These are phyloP conservation scores for Komagataella mondaviorum DNA, from an alignment of 805 yeast genomes.

Conservation along the genomic window DNA sequence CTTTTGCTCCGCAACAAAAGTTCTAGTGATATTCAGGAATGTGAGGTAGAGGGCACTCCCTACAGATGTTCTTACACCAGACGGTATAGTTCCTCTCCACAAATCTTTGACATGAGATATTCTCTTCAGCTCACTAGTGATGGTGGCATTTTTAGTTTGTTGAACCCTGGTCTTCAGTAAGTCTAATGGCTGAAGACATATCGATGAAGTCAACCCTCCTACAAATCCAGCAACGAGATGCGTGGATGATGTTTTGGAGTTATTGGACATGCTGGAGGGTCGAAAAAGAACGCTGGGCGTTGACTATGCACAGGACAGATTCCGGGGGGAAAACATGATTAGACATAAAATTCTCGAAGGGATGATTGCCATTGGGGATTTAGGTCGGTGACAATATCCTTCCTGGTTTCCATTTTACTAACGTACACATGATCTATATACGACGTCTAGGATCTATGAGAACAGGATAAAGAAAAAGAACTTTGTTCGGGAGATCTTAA, in stretches of 20 bases:
- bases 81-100: slow-evolving; percentile 93
- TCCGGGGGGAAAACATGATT: background rate
- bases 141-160: slow-evolving; percentile 27
- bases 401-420: background rate
- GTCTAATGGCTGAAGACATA: slow-evolving; percentile 79
- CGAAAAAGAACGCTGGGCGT: background rate
- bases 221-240: slow-evolving; percentile 73
- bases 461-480: slow-evolving; percentile 6
- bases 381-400: background rate
- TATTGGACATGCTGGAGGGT: background rate
- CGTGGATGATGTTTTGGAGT: slow-evolving; percentile 10
- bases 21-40: slow-evolving; percentile 49
- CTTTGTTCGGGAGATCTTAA: slow-evolving; percentile 8
- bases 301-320: background rate
- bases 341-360: background rate
- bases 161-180: slow-evolving; percentile 79
- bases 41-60: slow-evolving; percentile 86
- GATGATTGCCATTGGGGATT: background rate
- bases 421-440: background rate
- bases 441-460: slow-evolving; percentile 5
- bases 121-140: slow-evolving; percentile 21
- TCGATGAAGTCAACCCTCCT: slow-evolving; percentile 76
- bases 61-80: slow-evolving; percentile 77
- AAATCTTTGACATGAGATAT: slow-evolving; percentile 33
- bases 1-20: slow-evolving; percentile 25